Base-by-base conservation (phyloP, 768 basidiomycete species). In the Russula sp. region DNA sequence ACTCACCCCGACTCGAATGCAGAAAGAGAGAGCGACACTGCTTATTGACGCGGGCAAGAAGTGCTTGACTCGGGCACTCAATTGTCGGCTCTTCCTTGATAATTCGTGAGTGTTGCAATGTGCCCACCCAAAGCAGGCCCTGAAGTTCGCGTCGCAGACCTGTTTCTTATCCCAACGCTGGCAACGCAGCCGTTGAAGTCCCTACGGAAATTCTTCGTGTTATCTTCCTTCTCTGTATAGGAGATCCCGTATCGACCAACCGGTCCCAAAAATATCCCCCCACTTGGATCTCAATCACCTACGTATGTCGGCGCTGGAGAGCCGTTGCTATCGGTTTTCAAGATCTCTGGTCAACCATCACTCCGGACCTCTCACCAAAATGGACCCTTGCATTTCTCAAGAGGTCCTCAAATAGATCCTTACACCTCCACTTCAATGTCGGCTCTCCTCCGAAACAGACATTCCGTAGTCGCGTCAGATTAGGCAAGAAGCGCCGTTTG, bases 261-360 rank as follows among this genome's bases (percentile, higher is more conserved):
- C 18, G 27, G 7, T 27, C 35, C n/a, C 56, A 57, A 14, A 39
- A 14, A 27, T 39, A 45, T 31, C 49, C 48, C 27, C 57, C 57
- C 18, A n/a, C 34, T 18, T 59, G 57, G 57, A 20, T 51, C 6
- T 32, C 57, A 6, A 59, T 59, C 37, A 42, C 57, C 18, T 40
- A 59, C 34, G 49, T 59, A 1, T 59, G 57, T 51, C 57, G 57
- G 39, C 57, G 57, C 27, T 59, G 57, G 57, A 34, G 57, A 16
- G n/a, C 48, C 6, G 48, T 42, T 31, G 57, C 57, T 18, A 35
- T 59, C 37, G 8, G 6, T 39, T 59, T 59, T 37, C 57, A 39
- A 39, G 35, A 51, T 13, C 39, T 59, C 3, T 59, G 57, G 57
- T 50, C 57, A 18, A 51, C 48, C 8, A 49, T 59, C 22, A 59